These are phyloP conservation scores for Mortierella sp. DNA, from an alignment of 371 early-diverging fungal species.

Conservation along the genomic window DNA sequence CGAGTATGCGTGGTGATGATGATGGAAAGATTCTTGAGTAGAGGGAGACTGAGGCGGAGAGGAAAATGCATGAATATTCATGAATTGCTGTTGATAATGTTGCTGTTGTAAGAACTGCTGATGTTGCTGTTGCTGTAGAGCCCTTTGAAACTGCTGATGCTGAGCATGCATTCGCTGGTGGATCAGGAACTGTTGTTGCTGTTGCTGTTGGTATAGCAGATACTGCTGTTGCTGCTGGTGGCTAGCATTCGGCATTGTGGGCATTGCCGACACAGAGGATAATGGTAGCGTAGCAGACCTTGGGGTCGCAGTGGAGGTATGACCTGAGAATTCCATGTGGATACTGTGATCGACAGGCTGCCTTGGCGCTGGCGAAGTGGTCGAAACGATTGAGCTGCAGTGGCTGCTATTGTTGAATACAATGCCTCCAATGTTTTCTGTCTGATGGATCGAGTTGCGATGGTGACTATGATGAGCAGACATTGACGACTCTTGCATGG, in stretches of 20 bases:
- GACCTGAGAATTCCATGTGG: not conserved
- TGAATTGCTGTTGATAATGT: constrained; percentile 12
- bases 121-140: constrained; percentile 11
- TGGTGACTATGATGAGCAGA: constrained; percentile 14
- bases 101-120: constrained; percentile 9
- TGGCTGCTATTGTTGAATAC: not conserved
- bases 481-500: constrained; percentile 5
- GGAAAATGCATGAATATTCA: not conserved
- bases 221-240: constrained; percentile 23
- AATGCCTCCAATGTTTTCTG: constrained; percentile 3
- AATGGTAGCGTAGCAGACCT: not conserved
- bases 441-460: constrained; percentile 14
- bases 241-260: not conserved
- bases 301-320: not conserved
- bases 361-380: constrained; percentile 1
- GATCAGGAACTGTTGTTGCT: constrained; percentile 12
- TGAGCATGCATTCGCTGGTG: constrained; percentile 14
- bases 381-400: constrained; percentile 2
- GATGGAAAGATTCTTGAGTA: not conserved
- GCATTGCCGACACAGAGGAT: not conserved
- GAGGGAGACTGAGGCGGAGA: not conserved
- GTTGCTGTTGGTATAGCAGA: constrained; percentile 22
- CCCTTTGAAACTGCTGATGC: constrained; percentile 21
- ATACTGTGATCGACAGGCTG: constrained; percentile 13
- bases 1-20: not conserved